Percentiles rank a stretch among this genome's conserved stretches.
Conservation (phyloP, 345 rosid genomes). For the Kandelia obovata region DNA sequence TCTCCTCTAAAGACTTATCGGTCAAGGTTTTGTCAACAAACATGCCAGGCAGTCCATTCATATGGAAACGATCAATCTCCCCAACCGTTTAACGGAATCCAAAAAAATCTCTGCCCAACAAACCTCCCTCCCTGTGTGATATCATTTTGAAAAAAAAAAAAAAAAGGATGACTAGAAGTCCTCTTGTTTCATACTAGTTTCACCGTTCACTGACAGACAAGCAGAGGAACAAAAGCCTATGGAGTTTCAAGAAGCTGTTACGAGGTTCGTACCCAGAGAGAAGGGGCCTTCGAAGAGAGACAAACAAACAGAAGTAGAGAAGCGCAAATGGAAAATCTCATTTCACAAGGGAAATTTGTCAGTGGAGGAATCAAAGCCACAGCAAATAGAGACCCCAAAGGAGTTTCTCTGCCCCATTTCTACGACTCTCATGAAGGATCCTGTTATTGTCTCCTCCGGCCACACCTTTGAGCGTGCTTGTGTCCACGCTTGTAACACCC, state of each 20-base stretch:
- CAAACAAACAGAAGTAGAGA: not conserved
- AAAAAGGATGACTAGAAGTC: slow-evolving; percentile 2
- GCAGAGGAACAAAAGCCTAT: not conserved
- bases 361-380: slow-evolving; percentile 1
- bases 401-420: slow-evolving; percentile 80
- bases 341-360: slow-evolving; percentile 23
- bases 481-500: slow-evolving; percentile 56
- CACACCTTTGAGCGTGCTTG: slow-evolving; percentile 72
- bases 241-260: slow-evolving; percentile 25
- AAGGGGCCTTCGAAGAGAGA: not conserved
- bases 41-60: too few relatives aligned
- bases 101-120: too few relatives aligned
- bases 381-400: slow-evolving; percentile 20
- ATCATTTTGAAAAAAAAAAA: not conserved
- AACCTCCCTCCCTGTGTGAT: too few relatives aligned
- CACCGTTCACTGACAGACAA: too few relatives aligned
- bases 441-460: slow-evolving; percentile 84
- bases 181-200: not conserved
- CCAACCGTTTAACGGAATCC: too few relatives aligned
- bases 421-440: slow-evolving; percentile 69
- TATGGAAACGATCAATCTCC: too few relatives aligned
- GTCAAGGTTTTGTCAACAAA: too few relatives aligned
- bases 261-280: not conserved
- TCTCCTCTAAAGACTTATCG: too few relatives aligned
- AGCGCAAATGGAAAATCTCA: slow-evolving; percentile 52